Evolutionary conservation across 1,139 yeast species (phyloP), one percentile per base, ranked within the genome.

Genomic region (Diutina mesorugosa): DNA sequence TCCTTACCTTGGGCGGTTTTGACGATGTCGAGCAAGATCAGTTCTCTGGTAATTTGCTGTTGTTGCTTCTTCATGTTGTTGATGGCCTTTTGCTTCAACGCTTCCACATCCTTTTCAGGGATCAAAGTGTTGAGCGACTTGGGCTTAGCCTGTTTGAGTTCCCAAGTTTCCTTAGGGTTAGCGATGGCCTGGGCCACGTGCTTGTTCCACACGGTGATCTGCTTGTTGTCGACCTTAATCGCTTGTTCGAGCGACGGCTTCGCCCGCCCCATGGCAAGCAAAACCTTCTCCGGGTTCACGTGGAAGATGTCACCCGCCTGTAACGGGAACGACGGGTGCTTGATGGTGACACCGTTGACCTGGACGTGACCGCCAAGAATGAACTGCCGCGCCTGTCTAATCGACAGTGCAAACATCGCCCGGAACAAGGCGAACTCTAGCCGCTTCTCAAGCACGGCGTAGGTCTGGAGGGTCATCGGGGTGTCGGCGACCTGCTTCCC

Each of bases 331-430:
- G 91, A 84, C 5, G 98, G 96, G 63, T 88, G 90, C 63, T 79
- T 83, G 60, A 91, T 85, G 26, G 76, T 68, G 28, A 82, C 80
- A 7, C 97, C 97, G 67, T 93, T 93, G 45, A 93, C 98, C 61
- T 77, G 74, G 18, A 93, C 99, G 62, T 85, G 78, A 0, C 97
- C 97, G 56, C 84, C 84, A 32, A 88, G 72, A 59, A 93, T 85
- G 65, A 87, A 90, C 67, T 88, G 91, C 63, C 97, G 83, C 1
- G 99, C 97, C 71, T 93, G 98, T 76, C 97, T 84, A 7, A 90
- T 83, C 7, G 96, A 88, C 6, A 96, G 82, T 4, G 99, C 97
- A 74, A 93, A 91, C 87, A 93, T 79, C 46, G 97, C 78, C 70
- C 99, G 83, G 73, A 89, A 93, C 12, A 93, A 66, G 1, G 97